Evolutionary conservation across 768 basidiomycete genomes (phyloP), one percentile per base, ranked within the genome.

Genomic region (Macrolepiota albuminosa): DNA sequence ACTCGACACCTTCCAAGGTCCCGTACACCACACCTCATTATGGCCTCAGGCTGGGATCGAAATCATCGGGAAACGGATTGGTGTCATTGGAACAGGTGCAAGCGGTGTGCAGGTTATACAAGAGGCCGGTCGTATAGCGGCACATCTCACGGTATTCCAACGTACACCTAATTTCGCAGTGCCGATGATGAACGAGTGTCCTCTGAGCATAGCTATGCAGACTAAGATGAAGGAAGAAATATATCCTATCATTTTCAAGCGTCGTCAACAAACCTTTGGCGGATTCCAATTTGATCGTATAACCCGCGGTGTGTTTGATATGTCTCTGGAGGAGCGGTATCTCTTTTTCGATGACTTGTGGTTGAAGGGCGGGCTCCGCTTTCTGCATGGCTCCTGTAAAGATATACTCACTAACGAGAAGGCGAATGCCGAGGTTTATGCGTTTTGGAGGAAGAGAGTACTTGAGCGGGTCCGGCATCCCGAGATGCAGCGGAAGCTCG

Each of bases 81-180:
- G 64, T 4, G 64, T 70, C n/a, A 66, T 70, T 39, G 69, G 69
- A 21, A 71, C 70, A 1, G 69, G 70, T 0, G 68, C 69, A 4
- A 68, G 64, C 29, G 69, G 68, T 18, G 69, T 71, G 6, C 69
- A 71, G 37, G 53, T 71, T 8, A 64, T 69, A n/a, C 67, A 71
- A 46, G 66, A 64, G 49, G 56, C 59, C 8, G 70, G 67, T 4
- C 63, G 65, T 4, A 29, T 65, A 18, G 66, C 64, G 1, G 37
- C 58, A 1, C 64, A 69, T 48, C 63, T 71, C 34, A 68, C 68
- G 8, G 68, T 70, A 21, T 71, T 70, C 64, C 70, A 71, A 54
- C 69, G 70, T 7, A 70, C 69, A 6, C 67, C 68, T 0, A 68
- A 69, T 26, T 55, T 67, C n/a, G 65, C 69, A 2, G 31, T 70